A percentile compares a stretch with the other conserved stretches of the same genome.
Evolutionary conservation across 1,139 yeast genomes (phyloP).

Genomic region (Candida sanyaensis): DNA sequence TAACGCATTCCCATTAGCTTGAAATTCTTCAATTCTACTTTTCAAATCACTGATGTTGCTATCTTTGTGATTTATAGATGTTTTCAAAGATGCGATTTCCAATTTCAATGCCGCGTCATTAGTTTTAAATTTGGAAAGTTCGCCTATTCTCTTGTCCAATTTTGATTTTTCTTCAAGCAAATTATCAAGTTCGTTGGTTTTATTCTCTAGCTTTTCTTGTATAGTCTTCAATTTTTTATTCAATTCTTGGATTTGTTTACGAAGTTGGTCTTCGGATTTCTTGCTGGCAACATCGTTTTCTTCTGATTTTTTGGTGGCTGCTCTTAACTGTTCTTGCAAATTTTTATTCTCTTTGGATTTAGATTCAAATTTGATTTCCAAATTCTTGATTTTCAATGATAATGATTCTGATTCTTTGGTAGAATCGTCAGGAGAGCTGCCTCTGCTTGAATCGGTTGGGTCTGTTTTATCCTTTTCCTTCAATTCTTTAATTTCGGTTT

Average conservation of each 20-base stretch:
- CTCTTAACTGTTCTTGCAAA: constrained; percentile 8
- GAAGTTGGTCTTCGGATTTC: constrained; percentile 9
- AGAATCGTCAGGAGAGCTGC: background rate
- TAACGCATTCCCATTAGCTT: constrained; percentile 36
- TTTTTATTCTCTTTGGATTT: constrained; percentile 9
- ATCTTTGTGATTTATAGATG: constrained; percentile 49
- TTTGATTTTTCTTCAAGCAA: constrained; percentile 28
- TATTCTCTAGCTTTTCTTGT: constrained; percentile 11
- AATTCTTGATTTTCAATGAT: constrained; percentile 4
- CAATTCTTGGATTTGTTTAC: constrained; percentile 13
- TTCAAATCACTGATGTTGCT: constrained; percentile 49
- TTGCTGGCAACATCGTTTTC: constrained; percentile 10
- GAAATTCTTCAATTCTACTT: constrained; percentile 35
- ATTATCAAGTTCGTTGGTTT: constrained; percentile 23
- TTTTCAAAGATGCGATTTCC: constrained; percentile 41
- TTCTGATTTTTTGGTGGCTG: constrained; percentile 10
- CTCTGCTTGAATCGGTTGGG: background rate
- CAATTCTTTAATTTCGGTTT: constrained; percentile 37
- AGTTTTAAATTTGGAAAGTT: constrained; percentile 33
- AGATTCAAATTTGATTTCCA: constrained; percentile 8
- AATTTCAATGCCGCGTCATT: constrained; percentile 44
- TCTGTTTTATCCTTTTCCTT: constrained; percentile 15
- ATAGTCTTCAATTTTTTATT: constrained; percentile 12
- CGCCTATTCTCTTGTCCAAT: constrained; percentile 29
- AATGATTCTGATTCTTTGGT: constrained; percentile 1